Conservation (phyloP, 306 rosid species). For the Glycine soja region DNA sequence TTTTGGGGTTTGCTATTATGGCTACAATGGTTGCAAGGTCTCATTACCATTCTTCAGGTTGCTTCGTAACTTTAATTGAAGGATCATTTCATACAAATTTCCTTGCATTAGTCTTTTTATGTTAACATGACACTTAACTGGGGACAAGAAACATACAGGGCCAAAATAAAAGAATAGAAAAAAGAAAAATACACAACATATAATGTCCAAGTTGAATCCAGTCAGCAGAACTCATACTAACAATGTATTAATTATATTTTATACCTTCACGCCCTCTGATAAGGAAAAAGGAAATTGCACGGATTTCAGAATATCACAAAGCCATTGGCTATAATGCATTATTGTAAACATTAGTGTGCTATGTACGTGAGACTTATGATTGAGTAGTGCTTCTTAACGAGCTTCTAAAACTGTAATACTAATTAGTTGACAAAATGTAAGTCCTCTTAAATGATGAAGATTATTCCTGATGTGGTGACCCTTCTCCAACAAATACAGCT, state of each 20-base stretch:
- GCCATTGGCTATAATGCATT: neutral
- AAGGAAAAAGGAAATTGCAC: slow-evolving; percentile 17
- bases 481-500: slow-evolving; percentile 47
- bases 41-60: too few species aligned
- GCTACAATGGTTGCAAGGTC: too few species aligned
- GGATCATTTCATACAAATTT: neutral
- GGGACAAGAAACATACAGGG: neutral
- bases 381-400: neutral
- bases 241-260: neutral
- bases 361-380: neutral
- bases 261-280: neutral
- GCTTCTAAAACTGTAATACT: slow-evolving; percentile 38
- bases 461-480: neutral
- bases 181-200: neutral
- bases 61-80: neutral
- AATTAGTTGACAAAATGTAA: slow-evolving; percentile 29
- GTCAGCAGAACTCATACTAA: neutral
- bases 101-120: neutral
- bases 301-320: neutral
- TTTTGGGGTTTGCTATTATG: too few species aligned
- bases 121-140: neutral
- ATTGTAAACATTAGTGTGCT: neutral
- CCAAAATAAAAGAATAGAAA: neutral
- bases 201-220: neutral
- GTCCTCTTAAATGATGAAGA: slow-evolving; percentile 38